Conservation (phyloP, 202 grass and related monocot genomes). For the Schoenoplectus tabernaemontani region DNA sequence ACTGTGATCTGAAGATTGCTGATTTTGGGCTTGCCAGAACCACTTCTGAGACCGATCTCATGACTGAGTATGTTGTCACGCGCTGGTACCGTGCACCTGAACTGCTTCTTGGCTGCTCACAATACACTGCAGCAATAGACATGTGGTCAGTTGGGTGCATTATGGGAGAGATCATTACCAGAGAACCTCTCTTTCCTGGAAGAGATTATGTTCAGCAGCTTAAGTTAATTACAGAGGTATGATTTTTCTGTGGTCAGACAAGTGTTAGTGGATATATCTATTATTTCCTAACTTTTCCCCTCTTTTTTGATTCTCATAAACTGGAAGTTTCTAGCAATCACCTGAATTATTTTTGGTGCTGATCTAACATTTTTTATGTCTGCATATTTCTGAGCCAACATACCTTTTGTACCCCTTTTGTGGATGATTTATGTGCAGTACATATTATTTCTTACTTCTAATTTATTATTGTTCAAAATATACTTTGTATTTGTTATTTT, state of each 20-base stretch:
- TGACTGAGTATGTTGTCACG: constrained; percentile 99
- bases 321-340: not conserved
- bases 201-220: constrained; percentile 87
- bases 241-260: not conserved
- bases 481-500: not conserved
- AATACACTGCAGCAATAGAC: constrained; percentile 94
- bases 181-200: constrained; percentile 76
- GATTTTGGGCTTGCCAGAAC: constrained; percentile 94
- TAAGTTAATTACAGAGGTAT: constrained; percentile 94
- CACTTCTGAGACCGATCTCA: constrained; percentile 83
- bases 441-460: not conserved
- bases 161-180: constrained; percentile 77
- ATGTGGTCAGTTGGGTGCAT: constrained; percentile 97
- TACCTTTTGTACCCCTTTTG: not conserved
- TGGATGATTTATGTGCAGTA: not conserved
- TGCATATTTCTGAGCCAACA: not conserved
- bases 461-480: not conserved
- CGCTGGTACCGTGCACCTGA: constrained; percentile 96
- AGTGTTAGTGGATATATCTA: not conserved
- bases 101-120: constrained; percentile 81
- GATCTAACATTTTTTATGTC: not conserved
- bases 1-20: constrained; percentile 90
- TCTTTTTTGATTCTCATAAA: not conserved
- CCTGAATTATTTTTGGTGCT: not conserved
- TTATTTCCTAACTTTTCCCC: not conserved